Percentiles rank a stretch among this genome's conserved stretches.
These are phyloP conservation scores for Cardamine occulta DNA, from an alignment of 345 rosid genomes.

Conservation along the genomic window DNA sequence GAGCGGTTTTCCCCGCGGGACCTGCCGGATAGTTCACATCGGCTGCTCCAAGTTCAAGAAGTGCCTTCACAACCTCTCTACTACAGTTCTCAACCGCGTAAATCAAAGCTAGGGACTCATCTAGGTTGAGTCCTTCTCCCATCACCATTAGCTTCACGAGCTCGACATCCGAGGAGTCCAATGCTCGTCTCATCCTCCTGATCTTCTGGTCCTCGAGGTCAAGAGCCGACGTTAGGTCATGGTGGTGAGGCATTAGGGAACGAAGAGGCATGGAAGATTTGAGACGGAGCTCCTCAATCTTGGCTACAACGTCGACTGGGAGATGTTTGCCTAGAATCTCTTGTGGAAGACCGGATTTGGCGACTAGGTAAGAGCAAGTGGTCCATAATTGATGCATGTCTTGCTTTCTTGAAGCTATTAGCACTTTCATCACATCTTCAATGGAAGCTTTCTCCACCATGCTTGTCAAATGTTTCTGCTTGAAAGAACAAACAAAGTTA, in stretches of 20 bases:
- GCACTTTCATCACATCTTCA: conserved; percentile 97
- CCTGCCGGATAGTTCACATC: conserved; percentile 94
- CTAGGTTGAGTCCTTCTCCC: conserved; percentile 98
- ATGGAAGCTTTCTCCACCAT: conserved; percentile 98
- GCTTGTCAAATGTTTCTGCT: conserved; percentile 88
- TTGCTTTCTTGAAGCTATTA: conserved; percentile 94
- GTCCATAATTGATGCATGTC: conserved; percentile 98
- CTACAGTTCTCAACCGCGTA: conserved; percentile 97
- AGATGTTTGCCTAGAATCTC: conserved; percentile 91
- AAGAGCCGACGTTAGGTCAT: conserved; percentile 56
- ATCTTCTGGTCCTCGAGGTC: conserved; percentile 94
- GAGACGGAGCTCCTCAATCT: conserved; percentile 88
- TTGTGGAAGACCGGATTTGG: conserved; percentile 92
- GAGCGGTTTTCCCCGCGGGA: conserved; percentile 83
- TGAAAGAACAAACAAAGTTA: not conserved
- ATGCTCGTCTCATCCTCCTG: conserved; percentile 86
- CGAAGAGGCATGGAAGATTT: conserved; percentile 77
- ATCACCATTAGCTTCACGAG: conserved; percentile 98
- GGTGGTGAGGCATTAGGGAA: conserved; percentile 60
- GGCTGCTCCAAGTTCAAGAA: conserved; percentile 97
- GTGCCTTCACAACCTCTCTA: conserved; percentile 93
- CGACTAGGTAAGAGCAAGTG: conserved; percentile 91
- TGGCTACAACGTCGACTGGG: conserved; percentile 85
- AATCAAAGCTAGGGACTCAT: conserved; percentile 85
- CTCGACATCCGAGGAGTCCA: conserved; percentile 93